Evolutionary conservation across 352 stramenopile species (phyloP), one percentile per base, ranked within the genome.

Genomic region (Phytophthora litchii): DNA sequence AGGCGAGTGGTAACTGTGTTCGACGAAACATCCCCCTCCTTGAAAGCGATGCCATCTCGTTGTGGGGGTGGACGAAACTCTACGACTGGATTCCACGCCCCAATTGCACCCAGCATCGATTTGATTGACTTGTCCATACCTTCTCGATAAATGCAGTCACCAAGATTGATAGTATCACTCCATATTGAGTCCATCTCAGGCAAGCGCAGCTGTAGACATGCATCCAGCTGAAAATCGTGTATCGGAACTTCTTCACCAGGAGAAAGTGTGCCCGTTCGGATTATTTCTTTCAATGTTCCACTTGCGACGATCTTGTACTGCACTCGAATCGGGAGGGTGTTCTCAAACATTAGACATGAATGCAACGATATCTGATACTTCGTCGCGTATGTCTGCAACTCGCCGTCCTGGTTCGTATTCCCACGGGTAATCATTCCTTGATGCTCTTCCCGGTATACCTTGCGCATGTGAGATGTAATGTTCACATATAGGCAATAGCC

Each of bases 331-430:
- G 88, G 88, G 3, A 96, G 67, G 0, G 88, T 94, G 57, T 96
- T 96, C 49, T 94, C 88, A 48, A 96, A 92, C 32, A 92, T 78
- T 8, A 95, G 62, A 36, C 86, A 94, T 14, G 88, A 84, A 55
- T 94, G 84, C 14, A 96, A 45, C 20, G 67, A 88, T 35, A 96
- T 91, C 66, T 94, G 87, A 54, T 94, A 92, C 72, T 94, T 96
- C 0, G 87, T 93, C 2, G 85, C 87, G 21, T 96, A 94, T 5
- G 80, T 88, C 54, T 92, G 84, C 37, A 85, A 34, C 32, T 88
- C 78, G 0, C 73, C 66, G 29, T 86, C 75, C 13, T 81, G 61
- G 10, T 62, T 61, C 25, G 54, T 70, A 17, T 83, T 88, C 8
- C 72, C 76, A 48, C 85, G 79, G 6, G 78, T 89, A 31, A 90